Evolutionary conservation across 352 stramenopile genomes (phyloP).

Genomic region (Globisporangium takayamanum): DNA sequence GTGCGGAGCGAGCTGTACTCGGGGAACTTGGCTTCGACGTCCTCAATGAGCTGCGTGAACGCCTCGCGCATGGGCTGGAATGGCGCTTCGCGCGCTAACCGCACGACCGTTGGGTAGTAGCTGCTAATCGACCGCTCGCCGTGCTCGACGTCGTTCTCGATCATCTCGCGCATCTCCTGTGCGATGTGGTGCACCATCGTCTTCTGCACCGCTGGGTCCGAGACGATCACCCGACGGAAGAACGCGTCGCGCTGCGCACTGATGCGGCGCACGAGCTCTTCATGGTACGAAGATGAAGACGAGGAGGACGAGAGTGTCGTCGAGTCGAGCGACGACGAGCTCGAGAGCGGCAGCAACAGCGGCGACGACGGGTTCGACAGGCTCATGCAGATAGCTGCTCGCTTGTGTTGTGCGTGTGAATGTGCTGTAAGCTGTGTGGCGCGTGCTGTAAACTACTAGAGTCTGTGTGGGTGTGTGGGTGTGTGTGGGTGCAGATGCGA

Average conservation of each 20-base stretch:
- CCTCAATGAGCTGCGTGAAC: conserved; percentile 35
- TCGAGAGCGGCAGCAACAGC: conserved; percentile 10
- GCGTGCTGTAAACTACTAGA: not conserved
- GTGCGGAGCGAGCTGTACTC: conserved; percentile 25
- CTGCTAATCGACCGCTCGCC: conserved; percentile 33
- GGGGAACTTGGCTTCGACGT: conserved; percentile 37
- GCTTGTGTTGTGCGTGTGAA: not conserved
- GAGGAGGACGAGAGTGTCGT: not conserved
- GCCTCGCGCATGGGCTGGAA: conserved; percentile 59
- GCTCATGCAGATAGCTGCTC: conserved; percentile 5
- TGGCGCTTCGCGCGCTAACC: conserved; percentile 57
- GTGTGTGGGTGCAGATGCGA: not conserved
- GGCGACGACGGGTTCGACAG: conserved; percentile 14
- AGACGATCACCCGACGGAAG: conserved; percentile 71
- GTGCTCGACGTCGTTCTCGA: conserved; percentile 27
- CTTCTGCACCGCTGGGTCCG: conserved; percentile 51
- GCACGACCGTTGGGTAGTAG: conserved; percentile 65
- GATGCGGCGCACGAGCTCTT: conserved; percentile 45
- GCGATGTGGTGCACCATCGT: conserved; percentile 47
- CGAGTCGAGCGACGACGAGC: conserved; percentile 2
- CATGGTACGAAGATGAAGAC: conserved; percentile 13
- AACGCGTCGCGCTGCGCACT: conserved; percentile 73
- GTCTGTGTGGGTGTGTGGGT: not conserved
- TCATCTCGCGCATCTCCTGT: conserved; percentile 49
- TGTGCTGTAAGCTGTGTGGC: not conserved